Base-by-base conservation (phyloP, 352 stramenopile species). In the Globisporangium spiculum region DNA sequence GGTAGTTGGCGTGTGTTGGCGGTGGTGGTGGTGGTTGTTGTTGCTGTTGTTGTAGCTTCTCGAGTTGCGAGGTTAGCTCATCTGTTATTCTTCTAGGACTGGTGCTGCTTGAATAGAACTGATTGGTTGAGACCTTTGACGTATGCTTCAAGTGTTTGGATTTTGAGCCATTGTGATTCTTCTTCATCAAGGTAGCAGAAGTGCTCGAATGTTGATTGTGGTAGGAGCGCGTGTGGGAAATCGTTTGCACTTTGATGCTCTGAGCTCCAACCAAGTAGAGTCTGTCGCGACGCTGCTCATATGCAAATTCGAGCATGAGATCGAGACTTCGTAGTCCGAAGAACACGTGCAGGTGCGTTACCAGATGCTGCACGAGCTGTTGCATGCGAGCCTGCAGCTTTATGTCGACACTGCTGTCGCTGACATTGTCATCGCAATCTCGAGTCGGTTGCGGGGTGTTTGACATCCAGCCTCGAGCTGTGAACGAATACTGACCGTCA, bases 181-280 rank as follows among this genome's bases (percentile, higher is more conserved):
- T 44, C 20, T 30, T 48, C 56, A 61, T 30, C 41, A 50, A 22
- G 18, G 41, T 18, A 24, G 4, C n/a, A 10, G 56, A 48, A 9
- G 32, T 46, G 20, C 5, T n/a, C 16, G 55, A 20, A 36, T 34
- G 16, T 1, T 38, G 53, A 27, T 59, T 20, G n/a, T 32, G 9
- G 12, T 24, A 0, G 5, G 16, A 10, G n/a, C 20, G 55, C 32
- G 64, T 24, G n/a, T n/a, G 22, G 1, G 56, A 52, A 26, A 65
- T 24, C 22, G 24, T 24, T 8, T 32, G 55, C 12, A 44, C 46
- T 53, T 34, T 48, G 20, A 71, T 70, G 4, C 2, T 16, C 24
- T 73, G 66, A 8, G 70, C 66, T 4, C 66, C 48, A 8, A 75
- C 54, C 60, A 75, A 65, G 26, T 67, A 53, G 26, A 71, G 41